Percentiles rank a stretch among this genome's conserved stretches.
These are phyloP conservation scores for Aotearoamyces nothofagi DNA, from an alignment of 2,329 filamentous ascomycete species.

Conservation along the genomic window DNA sequence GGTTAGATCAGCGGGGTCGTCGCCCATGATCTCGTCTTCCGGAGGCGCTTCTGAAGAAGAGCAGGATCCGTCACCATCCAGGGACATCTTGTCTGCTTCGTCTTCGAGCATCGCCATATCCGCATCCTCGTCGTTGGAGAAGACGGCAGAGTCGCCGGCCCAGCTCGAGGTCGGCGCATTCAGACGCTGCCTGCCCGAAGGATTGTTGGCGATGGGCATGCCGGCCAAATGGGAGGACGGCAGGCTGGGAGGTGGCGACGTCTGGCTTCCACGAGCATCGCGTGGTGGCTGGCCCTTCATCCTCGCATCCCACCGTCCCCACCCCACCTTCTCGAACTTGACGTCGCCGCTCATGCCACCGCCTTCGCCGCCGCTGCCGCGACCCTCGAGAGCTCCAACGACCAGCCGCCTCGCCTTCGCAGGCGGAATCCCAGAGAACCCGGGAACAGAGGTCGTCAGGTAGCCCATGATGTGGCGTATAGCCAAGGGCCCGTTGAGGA, in stretches of 20 bases:
- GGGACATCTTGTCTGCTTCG: slow-evolving; percentile 91
- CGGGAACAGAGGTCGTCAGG: slow-evolving; percentile 82
- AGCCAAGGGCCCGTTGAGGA: slow-evolving; percentile 78
- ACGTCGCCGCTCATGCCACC: slow-evolving; percentile 54
- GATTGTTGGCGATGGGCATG: slow-evolving; percentile 39
- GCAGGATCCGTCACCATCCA: slow-evolving; percentile 57
- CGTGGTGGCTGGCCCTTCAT: slow-evolving; percentile 47
- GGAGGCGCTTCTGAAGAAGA: slow-evolving; percentile 60
- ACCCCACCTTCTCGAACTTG: slow-evolving; percentile 88
- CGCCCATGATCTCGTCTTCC: slow-evolving; percentile 52
- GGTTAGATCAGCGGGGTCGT: slow-evolving; percentile 72
- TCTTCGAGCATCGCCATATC: slow-evolving; percentile 56
- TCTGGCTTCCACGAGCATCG: slow-evolving; percentile 21
- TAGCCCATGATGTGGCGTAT: slow-evolving; percentile 95
- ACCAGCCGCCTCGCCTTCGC: slow-evolving; percentile 83
- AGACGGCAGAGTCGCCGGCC: slow-evolving; percentile 57
- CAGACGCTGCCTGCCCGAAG: slow-evolving; percentile 30
- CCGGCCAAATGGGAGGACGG: slow-evolving; percentile 28
- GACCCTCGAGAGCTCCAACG: slow-evolving; percentile 80
- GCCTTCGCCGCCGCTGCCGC: slow-evolving; percentile 39
- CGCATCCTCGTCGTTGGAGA: slow-evolving; percentile 55
- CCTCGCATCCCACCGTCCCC: slow-evolving; percentile 89
- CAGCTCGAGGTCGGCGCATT: slow-evolving; percentile 42
- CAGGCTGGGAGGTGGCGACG: slow-evolving; percentile 26
- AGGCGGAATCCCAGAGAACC: slow-evolving; percentile 77